A percentile compares a stretch with the other conserved stretches of the same genome.
These are phyloP conservation scores for Naganishia sp. DNA, from an alignment of 1,284 basidiomycete genomes.

Conservation along the genomic window DNA sequence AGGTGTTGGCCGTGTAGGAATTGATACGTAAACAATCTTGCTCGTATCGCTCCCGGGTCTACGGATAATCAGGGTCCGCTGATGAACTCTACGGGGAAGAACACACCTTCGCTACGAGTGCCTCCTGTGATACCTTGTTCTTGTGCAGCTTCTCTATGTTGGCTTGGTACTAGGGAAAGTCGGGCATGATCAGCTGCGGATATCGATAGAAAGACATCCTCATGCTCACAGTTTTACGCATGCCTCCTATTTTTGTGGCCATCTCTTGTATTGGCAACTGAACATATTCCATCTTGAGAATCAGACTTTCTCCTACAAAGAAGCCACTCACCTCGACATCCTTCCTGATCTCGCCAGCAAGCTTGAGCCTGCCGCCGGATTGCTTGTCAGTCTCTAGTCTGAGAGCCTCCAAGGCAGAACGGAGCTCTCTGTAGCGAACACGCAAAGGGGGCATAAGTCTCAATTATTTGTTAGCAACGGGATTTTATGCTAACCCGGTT, in stretches of 20 bases:
- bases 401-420: slow-evolving; percentile 71
- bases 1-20: slow-evolving; percentile 89
- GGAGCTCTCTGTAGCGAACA: background rate
- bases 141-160: slow-evolving; percentile 85
- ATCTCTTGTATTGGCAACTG: slow-evolving; percentile 22
- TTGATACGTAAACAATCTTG: slow-evolving; percentile 92
- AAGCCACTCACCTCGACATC: slow-evolving; percentile 12
- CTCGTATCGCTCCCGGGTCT: slow-evolving; percentile 91
- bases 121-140: slow-evolving; percentile 78
- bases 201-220: slow-evolving; percentile 5
- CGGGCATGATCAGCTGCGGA: background rate
- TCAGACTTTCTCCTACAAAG: no score
- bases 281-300: no score
- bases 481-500: slow-evolving; percentile 67
- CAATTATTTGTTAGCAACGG: background rate
- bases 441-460: background rate
- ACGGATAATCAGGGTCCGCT: slow-evolving; percentile 6
- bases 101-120: slow-evolving; percentile 69
- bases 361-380: slow-evolving; percentile 65
- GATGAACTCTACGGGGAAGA: background rate
- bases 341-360: slow-evolving; percentile 50
- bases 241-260: slow-evolving; percentile 20
- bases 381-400: slow-evolving; percentile 82
- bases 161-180: slow-evolving; percentile 59
- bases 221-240: slow-evolving; percentile 16